A percentile compares a stretch with the other conserved stretches of the same genome.
Conservation (phyloP, 2,329 filamentous ascomycete species). For the Sporothrix humicola region DNA sequence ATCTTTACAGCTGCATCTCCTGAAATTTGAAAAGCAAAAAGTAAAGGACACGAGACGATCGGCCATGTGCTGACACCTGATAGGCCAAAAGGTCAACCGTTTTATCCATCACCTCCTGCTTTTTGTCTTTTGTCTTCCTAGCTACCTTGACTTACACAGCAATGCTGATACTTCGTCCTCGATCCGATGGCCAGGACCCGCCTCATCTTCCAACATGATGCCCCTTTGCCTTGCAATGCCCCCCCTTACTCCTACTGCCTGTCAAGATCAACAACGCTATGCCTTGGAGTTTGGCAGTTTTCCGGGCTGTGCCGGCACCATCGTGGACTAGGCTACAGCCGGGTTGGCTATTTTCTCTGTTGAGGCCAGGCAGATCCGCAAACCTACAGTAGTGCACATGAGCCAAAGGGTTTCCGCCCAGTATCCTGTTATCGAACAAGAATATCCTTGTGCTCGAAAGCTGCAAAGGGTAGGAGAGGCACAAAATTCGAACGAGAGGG, state of each 20-base stretch:
- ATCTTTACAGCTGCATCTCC: slow-evolving; percentile 20
- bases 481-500: not conserved
- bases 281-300: not conserved
- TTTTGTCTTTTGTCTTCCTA: not conserved
- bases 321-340: not conserved
- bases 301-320: not conserved
- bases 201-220: too few relatives aligned
- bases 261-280: not conserved
- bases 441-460: not conserved
- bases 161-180: not conserved
- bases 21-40: not conserved
- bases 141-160: not conserved
- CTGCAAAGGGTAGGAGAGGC: not conserved
- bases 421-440: not conserved
- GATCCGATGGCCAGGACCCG: not conserved
- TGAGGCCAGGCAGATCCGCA: not conserved
- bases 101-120: not conserved
- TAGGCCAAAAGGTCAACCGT: not conserved
- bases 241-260: not conserved
- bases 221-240: not conserved
- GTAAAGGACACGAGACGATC: not conserved
- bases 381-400: not conserved
- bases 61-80: slow-evolving; percentile 18
- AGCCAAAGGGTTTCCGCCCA: not conserved
- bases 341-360: not conserved